phyloP scores from a whole-genome alignment of 1,284 basidiomycete genomes.

The Cryptococcus amylolentus region DNA sequence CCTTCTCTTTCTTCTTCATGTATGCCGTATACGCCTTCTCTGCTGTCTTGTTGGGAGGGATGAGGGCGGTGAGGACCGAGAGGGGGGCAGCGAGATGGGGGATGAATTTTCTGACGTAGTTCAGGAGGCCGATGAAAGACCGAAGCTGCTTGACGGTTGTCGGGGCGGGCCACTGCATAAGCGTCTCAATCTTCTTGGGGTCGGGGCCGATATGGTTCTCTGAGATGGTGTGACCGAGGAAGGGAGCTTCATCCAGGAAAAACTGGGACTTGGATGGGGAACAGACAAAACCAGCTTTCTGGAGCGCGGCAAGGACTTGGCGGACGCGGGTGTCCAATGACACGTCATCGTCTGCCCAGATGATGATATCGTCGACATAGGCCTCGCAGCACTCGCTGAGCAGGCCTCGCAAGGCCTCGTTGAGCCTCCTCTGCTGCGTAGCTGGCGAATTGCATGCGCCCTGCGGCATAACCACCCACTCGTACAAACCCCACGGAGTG shows the following conservation, averaged over 20 bases:
- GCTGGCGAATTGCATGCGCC: neutral
- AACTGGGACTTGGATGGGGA: neutral
- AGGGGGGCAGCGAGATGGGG: too few species aligned
- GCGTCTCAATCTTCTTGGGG: neutral
- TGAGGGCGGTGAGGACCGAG: too few species aligned
- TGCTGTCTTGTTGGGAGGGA: too few species aligned
- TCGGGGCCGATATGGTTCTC: neutral
- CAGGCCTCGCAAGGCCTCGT: neutral
- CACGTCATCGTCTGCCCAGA: neutral
- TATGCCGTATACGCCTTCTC: too few species aligned
- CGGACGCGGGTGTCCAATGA: neutral
- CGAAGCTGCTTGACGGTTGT: neutral
- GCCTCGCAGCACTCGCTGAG: neutral
- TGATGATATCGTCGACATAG: neutral
- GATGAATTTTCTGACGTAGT: too few species aligned
- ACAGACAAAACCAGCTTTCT: neutral
- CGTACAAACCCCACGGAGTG: neutral
- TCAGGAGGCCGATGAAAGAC: neutral
- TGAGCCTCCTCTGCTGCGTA: neutral
- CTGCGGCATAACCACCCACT: neutral
- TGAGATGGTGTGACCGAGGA: neutral
- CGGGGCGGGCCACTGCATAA: neutral
- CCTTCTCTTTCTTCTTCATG: too few species aligned
- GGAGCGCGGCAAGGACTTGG: neutral
- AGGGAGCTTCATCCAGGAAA: neutral